Base-by-base conservation (phyloP, 805 yeast genomes). In the Lachancea cidri region DNA sequence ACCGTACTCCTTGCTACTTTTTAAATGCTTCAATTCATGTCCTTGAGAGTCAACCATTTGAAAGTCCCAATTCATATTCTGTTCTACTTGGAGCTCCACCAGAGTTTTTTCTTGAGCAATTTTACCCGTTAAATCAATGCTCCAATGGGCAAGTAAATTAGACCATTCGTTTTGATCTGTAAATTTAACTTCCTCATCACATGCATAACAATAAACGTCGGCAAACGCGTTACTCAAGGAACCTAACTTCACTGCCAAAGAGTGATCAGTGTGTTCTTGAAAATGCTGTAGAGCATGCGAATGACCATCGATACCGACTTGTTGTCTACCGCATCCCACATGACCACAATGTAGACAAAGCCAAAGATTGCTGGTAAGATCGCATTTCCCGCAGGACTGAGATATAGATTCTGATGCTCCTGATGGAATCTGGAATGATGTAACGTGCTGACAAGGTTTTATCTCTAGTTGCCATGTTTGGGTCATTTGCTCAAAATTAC, bases 261-360 rank as follows among this genome's bases (percentile, higher is more conserved):
- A 77, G 63, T 93, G 98, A 0, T 68, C 70, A 0, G 76, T 50
- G 9, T 55, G 38, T 0, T 46, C 29, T 29, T 81, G 76, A 55
- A 60, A 81, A 63, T 93, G 99, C 0, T 63, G 58, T 44, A 91
- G 66, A 0, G 95, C 98, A 61, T 93, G 98, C 0, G 95, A 81
- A 57, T 91, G 79, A 4, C 99, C 99, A n/a, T 88, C 83, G 9
- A 84, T 77, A 27, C 98, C 98, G 57, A 85, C 86, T 62, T 93
- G 98, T 24, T 81, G 80, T 49, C 99, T 71, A 4, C 99, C 99
- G 66, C 99, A 93, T 4, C 96, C 96, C 8, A 88, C 53, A n/a
- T 74, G 66, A 2, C 98, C 98, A 72, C 98, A 93, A 36, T 76
- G 75, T 35, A 93, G 65, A 67, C 99, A 93, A 14, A 93, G 70